Conservation (phyloP, 2,329 filamentous ascomycete species). For the Colletotrichum sp. region DNA sequence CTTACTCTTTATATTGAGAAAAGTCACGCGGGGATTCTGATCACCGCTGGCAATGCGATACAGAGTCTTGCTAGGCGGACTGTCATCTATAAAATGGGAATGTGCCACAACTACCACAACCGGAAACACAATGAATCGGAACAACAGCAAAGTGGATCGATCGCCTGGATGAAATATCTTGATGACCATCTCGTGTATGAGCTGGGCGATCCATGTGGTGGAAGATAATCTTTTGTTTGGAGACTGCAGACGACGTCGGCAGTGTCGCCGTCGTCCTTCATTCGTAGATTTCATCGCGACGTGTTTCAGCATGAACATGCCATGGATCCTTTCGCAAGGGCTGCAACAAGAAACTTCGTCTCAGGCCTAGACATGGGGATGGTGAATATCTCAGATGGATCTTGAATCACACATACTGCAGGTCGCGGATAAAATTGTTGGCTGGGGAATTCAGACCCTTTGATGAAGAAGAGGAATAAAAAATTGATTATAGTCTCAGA, state of each 20-base stretch:
- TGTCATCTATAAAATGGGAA: background rate
- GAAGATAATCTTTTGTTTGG: accelerated
- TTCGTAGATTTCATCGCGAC: accelerated
- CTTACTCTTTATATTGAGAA: background rate
- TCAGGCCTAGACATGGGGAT: accelerated
- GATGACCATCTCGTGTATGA: background rate
- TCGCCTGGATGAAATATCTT: background rate
- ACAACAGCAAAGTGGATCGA: background rate
- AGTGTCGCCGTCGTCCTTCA: background rate
- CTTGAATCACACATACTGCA: no score
- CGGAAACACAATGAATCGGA: accelerated
- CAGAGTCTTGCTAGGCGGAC: background rate
- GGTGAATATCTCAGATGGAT: background rate
- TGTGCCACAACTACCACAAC: background rate
- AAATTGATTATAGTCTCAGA: accelerated
- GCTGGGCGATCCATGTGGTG: background rate
- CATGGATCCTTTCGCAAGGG: accelerated
- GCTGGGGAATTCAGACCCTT: accelerated
- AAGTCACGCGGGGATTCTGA: background rate
- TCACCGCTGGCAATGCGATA: background rate
- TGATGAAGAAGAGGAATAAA: no score
- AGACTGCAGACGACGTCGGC: background rate
- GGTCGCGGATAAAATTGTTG: accelerated
- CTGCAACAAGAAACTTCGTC: no score
- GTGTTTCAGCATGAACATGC: background rate